phyloP scores from a whole-genome alignment of 495 filamentous ascomycete genomes.

The Glutinoglossum americanum region DNA sequence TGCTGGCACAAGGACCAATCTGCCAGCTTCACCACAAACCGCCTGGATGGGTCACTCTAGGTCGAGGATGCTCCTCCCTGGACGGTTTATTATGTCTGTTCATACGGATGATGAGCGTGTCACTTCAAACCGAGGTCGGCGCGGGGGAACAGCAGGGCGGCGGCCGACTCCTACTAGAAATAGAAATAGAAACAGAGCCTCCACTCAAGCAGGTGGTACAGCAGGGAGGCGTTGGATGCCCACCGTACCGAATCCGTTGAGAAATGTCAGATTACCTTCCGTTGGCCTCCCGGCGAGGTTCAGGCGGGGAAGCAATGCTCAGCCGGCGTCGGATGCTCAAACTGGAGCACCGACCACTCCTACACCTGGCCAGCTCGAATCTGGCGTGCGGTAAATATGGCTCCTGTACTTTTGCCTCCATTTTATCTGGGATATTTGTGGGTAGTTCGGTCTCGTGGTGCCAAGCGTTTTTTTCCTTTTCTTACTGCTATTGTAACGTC shows the following conservation, averaged over 20 bases:
- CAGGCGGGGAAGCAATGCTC: background rate
- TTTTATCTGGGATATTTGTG: background rate
- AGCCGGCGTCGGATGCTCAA: background rate
- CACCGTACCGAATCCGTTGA: background rate
- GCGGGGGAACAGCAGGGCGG: background rate
- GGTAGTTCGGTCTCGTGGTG: background rate
- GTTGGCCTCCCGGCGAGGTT: background rate
- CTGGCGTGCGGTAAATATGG: background rate
- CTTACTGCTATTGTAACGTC: background rate
- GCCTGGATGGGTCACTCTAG: background rate
- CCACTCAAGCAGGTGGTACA: background rate
- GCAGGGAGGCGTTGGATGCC: background rate
- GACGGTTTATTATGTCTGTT: background rate
- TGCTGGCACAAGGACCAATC: background rate
- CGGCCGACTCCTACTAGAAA: background rate
- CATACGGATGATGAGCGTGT: background rate
- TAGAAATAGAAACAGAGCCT: background rate
- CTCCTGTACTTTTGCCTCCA: background rate
- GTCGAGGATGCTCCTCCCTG: background rate
- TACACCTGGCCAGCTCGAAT: background rate
- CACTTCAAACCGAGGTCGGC: background rate
- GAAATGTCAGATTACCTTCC: background rate
- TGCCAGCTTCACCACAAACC: background rate
- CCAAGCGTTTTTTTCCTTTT: background rate
- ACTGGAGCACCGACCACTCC: background rate